Percentiles rank a stretch among this genome's conserved stretches.
phyloP scores from a whole-genome alignment of 2,329 filamentous ascomycete genomes.

The Diaporthe vexans region DNA sequence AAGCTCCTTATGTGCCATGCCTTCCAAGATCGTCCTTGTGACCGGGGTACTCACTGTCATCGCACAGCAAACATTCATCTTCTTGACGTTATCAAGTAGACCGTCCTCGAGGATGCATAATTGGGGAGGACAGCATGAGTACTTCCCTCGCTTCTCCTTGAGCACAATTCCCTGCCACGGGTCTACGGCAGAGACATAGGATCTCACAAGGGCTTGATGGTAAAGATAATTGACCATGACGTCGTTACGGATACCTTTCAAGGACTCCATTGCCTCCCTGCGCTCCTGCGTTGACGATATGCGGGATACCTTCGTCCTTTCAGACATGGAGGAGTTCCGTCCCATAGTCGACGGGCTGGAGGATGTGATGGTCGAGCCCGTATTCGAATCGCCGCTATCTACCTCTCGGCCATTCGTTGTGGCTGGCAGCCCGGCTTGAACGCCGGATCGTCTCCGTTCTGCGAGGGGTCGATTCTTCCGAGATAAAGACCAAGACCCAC shows the following conservation, averaged over 20 bases:
- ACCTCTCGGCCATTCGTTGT: neutral
- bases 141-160: conserved; percentile 55
- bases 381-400: neutral
- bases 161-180: conserved; percentile 57
- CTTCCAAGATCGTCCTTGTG: conserved; percentile 70
- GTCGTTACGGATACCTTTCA: conserved; percentile 57
- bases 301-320: neutral
- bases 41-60: conserved; percentile 78
- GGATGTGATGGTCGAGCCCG: neutral
- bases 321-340: neutral
- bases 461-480: neutral
- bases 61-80: conserved; percentile 66
- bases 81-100: conserved; percentile 53
- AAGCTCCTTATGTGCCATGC: conserved; percentile 53
- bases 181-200: conserved; percentile 54
- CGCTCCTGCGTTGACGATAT: neutral
- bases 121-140: conserved; percentile 56
- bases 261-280: conserved; percentile 8
- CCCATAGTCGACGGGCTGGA: neutral
- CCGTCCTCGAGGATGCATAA: conserved; percentile 53
- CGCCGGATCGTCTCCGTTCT: neutral
- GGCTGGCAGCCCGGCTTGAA: neutral
- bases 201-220: conserved; percentile 69
- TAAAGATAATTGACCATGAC: conserved; percentile 76
- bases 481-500: neutral